These are phyloP conservation scores for Trichoderma polysporum DNA, from an alignment of 2,329 filamentous ascomycete species.

Conservation along the genomic window DNA sequence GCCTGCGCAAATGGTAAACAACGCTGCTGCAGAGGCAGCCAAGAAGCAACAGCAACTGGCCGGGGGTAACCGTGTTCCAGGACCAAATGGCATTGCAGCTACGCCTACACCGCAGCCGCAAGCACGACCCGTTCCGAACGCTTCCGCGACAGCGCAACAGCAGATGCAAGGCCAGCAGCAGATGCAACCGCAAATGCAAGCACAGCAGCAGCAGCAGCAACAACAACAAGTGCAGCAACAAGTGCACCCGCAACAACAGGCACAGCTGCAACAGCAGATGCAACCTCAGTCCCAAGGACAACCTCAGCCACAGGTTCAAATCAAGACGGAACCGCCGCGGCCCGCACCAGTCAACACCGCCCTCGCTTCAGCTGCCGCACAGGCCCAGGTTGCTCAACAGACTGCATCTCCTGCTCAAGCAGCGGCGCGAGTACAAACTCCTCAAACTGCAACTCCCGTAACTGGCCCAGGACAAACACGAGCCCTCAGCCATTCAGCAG, in stretches of 20 bases:
- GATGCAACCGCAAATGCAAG: slow-evolving; percentile 1
- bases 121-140: slow-evolving; percentile 30
- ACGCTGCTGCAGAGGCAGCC: slow-evolving; percentile 47
- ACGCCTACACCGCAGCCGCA: slow-evolving; percentile 28
- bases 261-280: slow-evolving; percentile 29
- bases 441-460: slow-evolving; percentile 44
- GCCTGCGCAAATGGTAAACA: slow-evolving; percentile 40
- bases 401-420: slow-evolving; percentile 50
- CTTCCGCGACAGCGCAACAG: slow-evolving; percentile 29
- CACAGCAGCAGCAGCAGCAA: slow-evolving; percentile 26
- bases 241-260: slow-evolving; percentile 30
- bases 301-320: slow-evolving; percentile 13
- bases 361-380: slow-evolving; percentile 40
- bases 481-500: slow-evolving; percentile 50
- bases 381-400: slow-evolving; percentile 35
- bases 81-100: slow-evolving; percentile 31
- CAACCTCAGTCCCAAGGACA: slow-evolving; percentile 26
- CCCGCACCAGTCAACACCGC: slow-evolving; percentile 51
- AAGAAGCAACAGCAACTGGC: slow-evolving; percentile 43
- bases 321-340: slow-evolving; percentile 36
- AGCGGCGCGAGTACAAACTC: slow-evolving; percentile 49
- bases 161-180: slow-evolving; percentile 25
- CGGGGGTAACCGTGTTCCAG: slow-evolving; percentile 31
- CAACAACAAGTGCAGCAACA: slow-evolving; percentile 29
- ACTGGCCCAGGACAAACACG: slow-evolving; percentile 39